Base-by-base conservation (phyloP, 768 basidiomycete genomes). In the Lactifluus volemus region DNA sequence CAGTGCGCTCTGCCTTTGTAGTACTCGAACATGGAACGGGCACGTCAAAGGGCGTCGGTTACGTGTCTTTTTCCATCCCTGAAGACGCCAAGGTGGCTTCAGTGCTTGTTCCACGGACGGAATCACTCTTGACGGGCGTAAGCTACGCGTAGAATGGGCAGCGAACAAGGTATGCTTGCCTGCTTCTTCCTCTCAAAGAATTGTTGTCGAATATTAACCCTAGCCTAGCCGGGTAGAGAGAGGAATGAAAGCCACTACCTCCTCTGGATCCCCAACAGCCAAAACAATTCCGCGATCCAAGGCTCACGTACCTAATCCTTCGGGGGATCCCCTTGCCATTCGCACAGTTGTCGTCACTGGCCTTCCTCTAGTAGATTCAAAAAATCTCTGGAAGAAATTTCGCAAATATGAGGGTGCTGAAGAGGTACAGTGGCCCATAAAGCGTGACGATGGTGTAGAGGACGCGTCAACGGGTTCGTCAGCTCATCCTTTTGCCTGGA, bases 1-100 rank as follows among this genome's bases (percentile, higher is more conserved):
- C 97, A 32, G 89, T 99, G 15, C 83, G 93, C 41, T 86, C 88
- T 19, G 95, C 94, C 0, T 98, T 99, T 68, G 86, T 99, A 7
- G 97, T 98, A 19, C 83, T 85, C 12, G 87, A 94, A 57, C 84
- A 81, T 8, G 86, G 80, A 38, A 81, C 83, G 1, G 84, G 84
- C 17, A 75, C 82, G 5, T 94, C 92, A 1, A 97, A 98, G 71
- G 96, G 96, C 64, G 94, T 98, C 21, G 97, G 97, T 62, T 98
- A 97, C 70, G 92, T 98, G 63, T 87, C 92, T 0, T 98, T 96
- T 73, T 84, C 93, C 0, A 78, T 92, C 58, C 83, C 81, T 58
- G 91, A 97, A 68, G 97, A 98, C 73, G 96, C 94, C 7, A 81
- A 91, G 68, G 70, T 78, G 39, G 87, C 87, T 3, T 85, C 57